A percentile compares a stretch with the other conserved stretches of the same genome.
These are phyloP conservation scores for Puccinia horiana DNA, from an alignment of 1,284 basidiomycete species.

Conservation along the genomic window DNA sequence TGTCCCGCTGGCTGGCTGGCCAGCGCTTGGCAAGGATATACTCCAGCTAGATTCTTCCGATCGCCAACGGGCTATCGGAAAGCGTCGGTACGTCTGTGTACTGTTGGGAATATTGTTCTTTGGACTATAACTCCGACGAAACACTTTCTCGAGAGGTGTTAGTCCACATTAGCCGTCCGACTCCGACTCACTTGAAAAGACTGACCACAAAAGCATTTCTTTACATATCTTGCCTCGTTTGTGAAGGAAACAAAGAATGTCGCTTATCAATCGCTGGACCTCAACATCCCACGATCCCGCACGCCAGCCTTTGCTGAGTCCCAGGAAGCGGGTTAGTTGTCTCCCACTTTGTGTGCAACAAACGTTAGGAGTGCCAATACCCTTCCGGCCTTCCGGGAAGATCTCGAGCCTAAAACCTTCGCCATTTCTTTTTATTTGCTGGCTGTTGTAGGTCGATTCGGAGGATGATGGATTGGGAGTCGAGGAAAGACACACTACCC, in stretches of 20 bases:
- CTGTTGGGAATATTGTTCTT: too few species aligned
- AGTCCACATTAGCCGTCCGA: too few species aligned
- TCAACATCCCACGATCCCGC: not conserved
- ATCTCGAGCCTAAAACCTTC: not conserved
- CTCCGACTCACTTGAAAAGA: too few species aligned
- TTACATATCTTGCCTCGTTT: not conserved
- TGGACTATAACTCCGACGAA: too few species aligned
- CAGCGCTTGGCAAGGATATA: too few species aligned
- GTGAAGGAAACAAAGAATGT: not conserved
- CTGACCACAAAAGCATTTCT: not conserved
- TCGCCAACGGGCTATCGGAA: too few species aligned
- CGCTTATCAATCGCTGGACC: not conserved
- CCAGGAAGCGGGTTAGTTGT: not conserved
- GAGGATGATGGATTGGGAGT: not conserved
- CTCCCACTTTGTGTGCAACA: not conserved
- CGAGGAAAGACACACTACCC: not conserved
- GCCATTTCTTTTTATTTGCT: not conserved
- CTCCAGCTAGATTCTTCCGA: too few species aligned
- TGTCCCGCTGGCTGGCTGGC: too few species aligned
- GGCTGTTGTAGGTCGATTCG: not conserved
- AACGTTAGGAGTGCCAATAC: not conserved
- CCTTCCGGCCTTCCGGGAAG: too few species aligned
- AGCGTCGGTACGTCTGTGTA: too few species aligned
- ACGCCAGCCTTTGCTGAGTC: conserved; percentile 8
- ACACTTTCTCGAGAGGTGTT: too few species aligned